Evolutionary conservation across 176 grass and related monocot species (phyloP), one percentile per base, ranked within the genome.

Genomic region (Thalia dealbata): DNA sequence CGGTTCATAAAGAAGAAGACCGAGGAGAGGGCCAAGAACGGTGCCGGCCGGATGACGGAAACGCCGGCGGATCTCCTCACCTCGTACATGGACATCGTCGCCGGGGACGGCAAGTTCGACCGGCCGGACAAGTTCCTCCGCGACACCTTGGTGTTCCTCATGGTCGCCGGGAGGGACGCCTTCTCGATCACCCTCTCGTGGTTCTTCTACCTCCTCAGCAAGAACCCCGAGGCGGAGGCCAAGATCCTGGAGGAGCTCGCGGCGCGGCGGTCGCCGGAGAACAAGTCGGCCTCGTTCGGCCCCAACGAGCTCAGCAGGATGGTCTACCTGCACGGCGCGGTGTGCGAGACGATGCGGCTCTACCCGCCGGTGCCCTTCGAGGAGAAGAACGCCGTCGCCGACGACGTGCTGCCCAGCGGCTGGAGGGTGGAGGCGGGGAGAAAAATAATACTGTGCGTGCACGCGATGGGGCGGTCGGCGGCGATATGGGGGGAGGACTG

Each of bases 401-500:
- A 71, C 0, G 91, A 96, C 73, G 79, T 79, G 78, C 79, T 96
- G 41, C 92, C 92, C 58, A 91, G 86, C 71, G 88, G 85, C 19
- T 15, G 1, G 7, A 15, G 16, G 45, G 86, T 96, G 27, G 42
- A 26, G 3, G 67, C 71, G 0, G 0, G 50, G 2, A 73, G 67
- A 25, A 77, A 71, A 6, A 76, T 96, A 35, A 64, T 96, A 54
- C 68, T 96, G 69, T 80, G 76, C 0, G 21, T 91, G 60, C 91
- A 91, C 76, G 85, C 92, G 2, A 96, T 89, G 92, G 92, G 83
- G 0, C 69, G 92, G n/a, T 83, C 89, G 92, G 92, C 89, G 79
- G 48, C 74, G 32, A 81, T 96, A 50, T 96, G 92, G 92, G 92
- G 92, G 8, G 75, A 91, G 61, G 92, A 91, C 61, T 91, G 86